These are phyloP conservation scores for Pseudocercospora crystallina DNA, from an alignment of 2,329 filamentous ascomycete species.

Conservation along the genomic window DNA sequence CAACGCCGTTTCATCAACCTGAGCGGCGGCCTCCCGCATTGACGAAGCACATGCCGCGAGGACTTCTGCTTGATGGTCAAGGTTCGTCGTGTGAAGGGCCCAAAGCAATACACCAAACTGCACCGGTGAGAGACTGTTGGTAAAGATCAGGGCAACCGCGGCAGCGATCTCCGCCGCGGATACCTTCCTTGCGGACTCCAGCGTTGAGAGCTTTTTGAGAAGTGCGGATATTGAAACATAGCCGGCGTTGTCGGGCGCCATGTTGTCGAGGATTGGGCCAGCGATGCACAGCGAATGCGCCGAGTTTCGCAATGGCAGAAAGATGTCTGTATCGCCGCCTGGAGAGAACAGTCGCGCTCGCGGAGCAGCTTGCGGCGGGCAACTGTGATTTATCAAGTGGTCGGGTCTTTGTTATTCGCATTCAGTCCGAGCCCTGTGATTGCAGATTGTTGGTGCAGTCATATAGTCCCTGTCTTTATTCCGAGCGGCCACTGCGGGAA, in stretches of 20 bases:
- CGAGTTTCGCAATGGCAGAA: too few relatives aligned
- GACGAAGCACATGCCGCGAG: slow-evolving; percentile 78
- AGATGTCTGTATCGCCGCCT: too few relatives aligned
- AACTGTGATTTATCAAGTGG: too few relatives aligned
- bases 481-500: too few relatives aligned
- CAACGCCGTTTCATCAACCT: slow-evolving; percentile 66
- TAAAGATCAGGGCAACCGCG: slow-evolving; percentile 90
- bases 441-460: too few relatives aligned
- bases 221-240: slow-evolving; percentile 65
- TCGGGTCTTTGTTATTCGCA: too few relatives aligned
- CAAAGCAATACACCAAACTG: slow-evolving; percentile 87
- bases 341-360: too few relatives aligned
- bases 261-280: background rate
- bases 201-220: slow-evolving; percentile 65
- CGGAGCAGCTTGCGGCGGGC: too few relatives aligned
- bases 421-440: too few relatives aligned
- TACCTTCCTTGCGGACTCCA: slow-evolving; percentile 47
- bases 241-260: slow-evolving; percentile 18
- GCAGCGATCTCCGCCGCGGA: slow-evolving; percentile 79
- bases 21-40: slow-evolving; percentile 78
- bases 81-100: slow-evolving; percentile 84
- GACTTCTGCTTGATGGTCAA: slow-evolving; percentile 81
- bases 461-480: too few relatives aligned
- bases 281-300: too few relatives aligned
- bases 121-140: slow-evolving; percentile 80